Evolutionary conservation across 108 stramenopile species (phyloP), one percentile per base, ranked within the genome.

Genomic region (Nannochloropsis gaditana): DNA sequence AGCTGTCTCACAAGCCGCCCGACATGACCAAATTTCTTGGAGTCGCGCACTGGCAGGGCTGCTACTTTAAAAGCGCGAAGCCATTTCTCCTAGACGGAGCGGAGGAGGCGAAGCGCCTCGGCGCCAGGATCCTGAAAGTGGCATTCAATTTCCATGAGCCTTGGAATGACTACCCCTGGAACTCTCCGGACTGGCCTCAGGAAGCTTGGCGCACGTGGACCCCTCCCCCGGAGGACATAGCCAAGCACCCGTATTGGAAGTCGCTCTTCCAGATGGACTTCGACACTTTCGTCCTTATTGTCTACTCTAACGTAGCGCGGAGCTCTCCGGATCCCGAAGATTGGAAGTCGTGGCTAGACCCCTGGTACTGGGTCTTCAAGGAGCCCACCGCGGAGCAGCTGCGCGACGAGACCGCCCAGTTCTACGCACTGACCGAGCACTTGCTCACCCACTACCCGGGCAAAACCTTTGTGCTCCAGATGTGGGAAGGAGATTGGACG

Each of bases 231-330:
- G 59, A n/a, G 59, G 59, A 73, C 59, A n/a, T 73, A n/a, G 59
- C 59, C 59, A 73, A n/a, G n/a, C 59, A 73, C 59, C 59, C 59
- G 3, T 73, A 73, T 73, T 73, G 59, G 59, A 73, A 73, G 59
- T 73, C 59, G n/a, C 59, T 73, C n/a, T 73, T 73, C 3, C 19
- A 73, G 59, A 73, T 73, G 59, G 59, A 73, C n/a, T 73, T 73
- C n/a, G 59, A 73, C 59, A 73, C 59, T n/a, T 73, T n/a, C 59
- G n/a, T 73, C 59, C 59, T 73, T n/a, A 73, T 73, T n/a, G 59
- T n/a, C 59, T 73, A 73, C 59, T 73, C 59, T 3, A 73, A 73
- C 59, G 59, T 73, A 15, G 59, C 59, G 3, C 59, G 59, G n/a
- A 73, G 59, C 8, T 73, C 59, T 2, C 59, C 59, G 4, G 59